Conservation (phyloP, 2,329 filamentous ascomycete species). For the Colletotrichum costaricense region DNA sequence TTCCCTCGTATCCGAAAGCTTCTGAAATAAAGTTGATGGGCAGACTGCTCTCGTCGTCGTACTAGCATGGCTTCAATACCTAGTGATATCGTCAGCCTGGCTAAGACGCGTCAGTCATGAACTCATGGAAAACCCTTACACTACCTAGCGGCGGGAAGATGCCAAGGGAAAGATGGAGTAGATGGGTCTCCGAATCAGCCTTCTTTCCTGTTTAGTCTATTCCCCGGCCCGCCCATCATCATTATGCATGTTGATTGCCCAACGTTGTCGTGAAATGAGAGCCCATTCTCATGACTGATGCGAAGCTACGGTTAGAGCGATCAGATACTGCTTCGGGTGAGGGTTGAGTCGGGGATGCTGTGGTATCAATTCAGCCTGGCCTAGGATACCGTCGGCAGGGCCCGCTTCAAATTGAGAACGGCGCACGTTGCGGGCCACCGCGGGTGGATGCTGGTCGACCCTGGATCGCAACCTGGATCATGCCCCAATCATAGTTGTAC, state of each 20-base stretch:
- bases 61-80: background rate
- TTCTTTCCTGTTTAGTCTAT: background rate
- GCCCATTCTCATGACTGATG: conserved; percentile 13
- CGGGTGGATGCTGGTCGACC: conserved; percentile 30
- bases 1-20: background rate
- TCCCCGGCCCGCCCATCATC: background rate
- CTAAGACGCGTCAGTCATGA: background rate
- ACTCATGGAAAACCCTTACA: background rate
- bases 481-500: conserved; percentile 25
- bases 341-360: conserved; percentile 9
- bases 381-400: conserved; percentile 27
- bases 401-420: conserved; percentile 35
- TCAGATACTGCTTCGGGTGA: conserved; percentile 21
- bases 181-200: background rate
- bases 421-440: conserved; percentile 34
- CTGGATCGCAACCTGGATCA: conserved; percentile 17
- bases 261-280: background rate
- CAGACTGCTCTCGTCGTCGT: background rate
- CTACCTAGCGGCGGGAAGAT: background rate
- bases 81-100: background rate
- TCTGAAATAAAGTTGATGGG: background rate
- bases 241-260: conserved; percentile 4
- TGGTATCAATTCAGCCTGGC: conserved; percentile 10
- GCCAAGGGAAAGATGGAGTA: background rate
- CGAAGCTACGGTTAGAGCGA: conserved; percentile 30